These are phyloP conservation scores for Komagataella populi DNA, from an alignment of 805 yeast genomes.

Conservation along the genomic window DNA sequence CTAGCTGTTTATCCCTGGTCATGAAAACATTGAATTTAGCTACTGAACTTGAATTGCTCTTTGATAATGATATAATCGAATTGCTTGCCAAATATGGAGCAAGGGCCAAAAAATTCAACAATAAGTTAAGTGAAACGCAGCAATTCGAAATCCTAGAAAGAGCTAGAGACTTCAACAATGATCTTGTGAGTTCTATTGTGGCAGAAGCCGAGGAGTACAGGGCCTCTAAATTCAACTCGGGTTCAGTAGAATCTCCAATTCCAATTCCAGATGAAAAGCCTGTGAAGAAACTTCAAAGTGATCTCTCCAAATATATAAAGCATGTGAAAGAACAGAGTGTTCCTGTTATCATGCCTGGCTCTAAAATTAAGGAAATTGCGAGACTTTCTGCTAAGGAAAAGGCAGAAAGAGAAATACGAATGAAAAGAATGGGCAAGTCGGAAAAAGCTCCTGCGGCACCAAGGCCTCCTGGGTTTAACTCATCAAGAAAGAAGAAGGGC, in stretches of 20 bases:
- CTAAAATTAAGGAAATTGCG: neutral
- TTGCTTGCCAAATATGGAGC: constrained; percentile 51
- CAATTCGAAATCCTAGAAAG: constrained; percentile 45
- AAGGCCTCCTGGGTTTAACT: constrained; percentile 7
- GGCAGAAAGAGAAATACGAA: neutral
- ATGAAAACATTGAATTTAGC: constrained; percentile 56
- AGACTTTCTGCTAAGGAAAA: neutral
- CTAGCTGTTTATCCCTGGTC: constrained; percentile 61
- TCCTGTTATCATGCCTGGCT: neutral
- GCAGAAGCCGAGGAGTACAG: constrained; percentile 24
- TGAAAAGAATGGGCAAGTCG: neutral
- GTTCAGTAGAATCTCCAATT: constrained; percentile 1
- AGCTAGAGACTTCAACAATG: constrained; percentile 41
- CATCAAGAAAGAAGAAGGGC: neutral
- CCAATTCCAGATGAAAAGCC: constrained; percentile 3
- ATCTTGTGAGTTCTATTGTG: constrained; percentile 38
- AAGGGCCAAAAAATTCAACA: constrained; percentile 53
- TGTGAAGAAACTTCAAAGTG: neutral
- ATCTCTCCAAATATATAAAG: neutral
- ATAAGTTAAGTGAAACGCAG: constrained; percentile 57
- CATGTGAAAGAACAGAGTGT: neutral
- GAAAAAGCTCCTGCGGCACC: constrained; percentile 5
- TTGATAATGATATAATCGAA: constrained; percentile 39
- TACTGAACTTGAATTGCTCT: constrained; percentile 31
- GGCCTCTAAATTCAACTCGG: neutral